Evolutionary conservation across 2,329 filamentous ascomycete genomes (phyloP).

Genomic region (Colletotrichum tanaceti): DNA sequence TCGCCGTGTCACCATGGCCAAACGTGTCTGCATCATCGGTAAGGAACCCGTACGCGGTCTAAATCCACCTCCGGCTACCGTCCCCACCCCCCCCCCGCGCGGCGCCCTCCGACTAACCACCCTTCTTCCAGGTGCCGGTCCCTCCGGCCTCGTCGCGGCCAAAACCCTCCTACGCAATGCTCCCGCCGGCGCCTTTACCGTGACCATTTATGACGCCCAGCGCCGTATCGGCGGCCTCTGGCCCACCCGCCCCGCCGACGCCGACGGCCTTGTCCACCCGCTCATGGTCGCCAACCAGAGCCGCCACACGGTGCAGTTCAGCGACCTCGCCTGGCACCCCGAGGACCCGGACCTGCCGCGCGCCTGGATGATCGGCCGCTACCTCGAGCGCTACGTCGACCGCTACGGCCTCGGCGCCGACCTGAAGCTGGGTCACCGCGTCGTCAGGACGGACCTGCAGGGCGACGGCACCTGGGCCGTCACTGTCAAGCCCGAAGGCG

Average conservation of each 20-base stretch:
- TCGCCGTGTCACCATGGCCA: slow-evolving; percentile 47
- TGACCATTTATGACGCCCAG: slow-evolving; percentile 77
- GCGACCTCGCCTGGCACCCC: slow-evolving; percentile 77
- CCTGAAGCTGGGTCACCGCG: slow-evolving; percentile 62
- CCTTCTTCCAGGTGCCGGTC: slow-evolving; percentile 68
- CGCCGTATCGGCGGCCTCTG: slow-evolving; percentile 81
- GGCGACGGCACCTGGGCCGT: slow-evolving; percentile 56
- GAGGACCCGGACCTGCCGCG: slow-evolving; percentile 74
- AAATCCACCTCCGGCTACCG: background rate
- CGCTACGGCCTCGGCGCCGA: slow-evolving; percentile 61
- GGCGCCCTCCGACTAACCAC: background rate
- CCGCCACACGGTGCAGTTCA: slow-evolving; percentile 78
- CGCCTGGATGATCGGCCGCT: slow-evolving; percentile 81
- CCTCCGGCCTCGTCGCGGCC: slow-evolving; percentile 75
- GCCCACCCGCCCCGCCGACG: slow-evolving; percentile 66
- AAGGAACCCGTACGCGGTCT: background rate
- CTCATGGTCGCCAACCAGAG: slow-evolving; percentile 81
- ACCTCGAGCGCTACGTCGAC: slow-evolving; percentile 73
- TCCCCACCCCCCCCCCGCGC: too few relatives aligned
- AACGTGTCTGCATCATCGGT: slow-evolving; percentile 57
- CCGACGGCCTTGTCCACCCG: slow-evolving; percentile 68
- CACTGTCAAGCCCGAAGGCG: slow-evolving; percentile 43
- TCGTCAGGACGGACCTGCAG: slow-evolving; percentile 55
- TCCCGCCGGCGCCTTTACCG: slow-evolving; percentile 66
- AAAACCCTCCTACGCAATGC: slow-evolving; percentile 77